A percentile compares a stretch with the other conserved stretches of the same genome.
phyloP scores from a whole-genome alignment of 345 rosid species.

The Camelina neglecta region DNA sequence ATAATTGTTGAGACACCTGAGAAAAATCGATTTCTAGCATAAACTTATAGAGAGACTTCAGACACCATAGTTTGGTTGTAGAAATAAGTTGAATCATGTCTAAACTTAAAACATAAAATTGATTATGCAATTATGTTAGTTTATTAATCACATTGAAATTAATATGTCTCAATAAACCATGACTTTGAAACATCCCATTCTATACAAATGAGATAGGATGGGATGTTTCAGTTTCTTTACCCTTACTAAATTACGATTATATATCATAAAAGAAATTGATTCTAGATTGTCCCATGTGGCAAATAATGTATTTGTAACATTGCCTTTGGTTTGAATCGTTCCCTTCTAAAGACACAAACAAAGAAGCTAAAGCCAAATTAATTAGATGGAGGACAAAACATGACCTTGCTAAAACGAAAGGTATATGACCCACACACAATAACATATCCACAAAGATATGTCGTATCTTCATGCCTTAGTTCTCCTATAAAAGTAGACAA shows the following conservation, averaged over 20 bases:
- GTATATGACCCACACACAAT: constrained; percentile 35
- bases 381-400: constrained; percentile 30
- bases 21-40: too few relatives aligned
- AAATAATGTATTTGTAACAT: not conserved
- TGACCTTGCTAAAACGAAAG: constrained; percentile 36
- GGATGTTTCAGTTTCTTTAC: not conserved
- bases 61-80: too few relatives aligned
- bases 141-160: not conserved
- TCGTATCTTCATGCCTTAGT: constrained; percentile 12
- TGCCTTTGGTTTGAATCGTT: not conserved
- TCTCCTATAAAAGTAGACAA: constrained; percentile 36
- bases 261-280: not conserved
- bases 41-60: too few relatives aligned
- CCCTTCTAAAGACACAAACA: constrained; percentile 2
- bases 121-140: not conserved
- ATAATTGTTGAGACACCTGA: too few relatives aligned
- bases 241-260: not conserved
- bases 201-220: not conserved
- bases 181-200: not conserved
- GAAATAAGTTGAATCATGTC: not conserved
- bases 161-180: not conserved
- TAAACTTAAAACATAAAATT: not conserved
- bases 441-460: constrained; percentile 12
- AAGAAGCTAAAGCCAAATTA: not conserved
- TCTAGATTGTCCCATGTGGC: not conserved